Evolutionary conservation across 805 yeast genomes (phyloP), one percentile per base, ranked within the genome.

Genomic region (Cephaloascus fragrans): DNA sequence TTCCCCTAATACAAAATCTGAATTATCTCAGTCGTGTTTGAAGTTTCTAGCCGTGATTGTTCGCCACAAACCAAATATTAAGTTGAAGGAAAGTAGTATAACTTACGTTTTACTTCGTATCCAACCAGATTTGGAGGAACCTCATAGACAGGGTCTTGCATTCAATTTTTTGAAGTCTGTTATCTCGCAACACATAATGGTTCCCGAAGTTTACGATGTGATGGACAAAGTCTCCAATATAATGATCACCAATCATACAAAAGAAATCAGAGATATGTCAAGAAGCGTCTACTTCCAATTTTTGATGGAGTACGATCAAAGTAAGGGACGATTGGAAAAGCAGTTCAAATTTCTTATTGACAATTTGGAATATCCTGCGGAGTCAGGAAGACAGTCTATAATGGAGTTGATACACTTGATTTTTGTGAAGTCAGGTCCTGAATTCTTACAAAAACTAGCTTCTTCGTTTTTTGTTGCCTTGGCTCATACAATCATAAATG

Each of bases 251-350:
- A 86, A 84, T 57, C 96, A 87, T 42, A 70, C 90, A 3, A 75
- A 75, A 37, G 87, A 81, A 51, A 84, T 87, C 39, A 71, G 97
- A 42, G 89, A 83, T 49, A 79, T 83, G 57, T 77, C 97, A 6
- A 73, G 97, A 58, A 75, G 85, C 46, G 77, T 83, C 2, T 93
- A 78, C 54, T 83, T 77, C 56, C 88, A 80, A 49, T 93, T 93
- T 49, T 61, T 93, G 52, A 83, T 87, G 83, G 96, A 88, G 49
- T 93, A 85, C 52, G 97, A 95, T 49, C 97, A 90, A 62, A 88
- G 97, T 26, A 72, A 80, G 49, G 88, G 90, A 3, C 74, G 86
- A 46, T 56, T 93, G 36, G 93, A 84, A 45, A 84, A 81, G 48
- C 94, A 86, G 46, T 80, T 90, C 60, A 77, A 80, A 45, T 79